These are phyloP conservation scores for Hippophae rhamnoides DNA, from an alignment of 306 rosid genomes.

Conservation along the genomic window DNA sequence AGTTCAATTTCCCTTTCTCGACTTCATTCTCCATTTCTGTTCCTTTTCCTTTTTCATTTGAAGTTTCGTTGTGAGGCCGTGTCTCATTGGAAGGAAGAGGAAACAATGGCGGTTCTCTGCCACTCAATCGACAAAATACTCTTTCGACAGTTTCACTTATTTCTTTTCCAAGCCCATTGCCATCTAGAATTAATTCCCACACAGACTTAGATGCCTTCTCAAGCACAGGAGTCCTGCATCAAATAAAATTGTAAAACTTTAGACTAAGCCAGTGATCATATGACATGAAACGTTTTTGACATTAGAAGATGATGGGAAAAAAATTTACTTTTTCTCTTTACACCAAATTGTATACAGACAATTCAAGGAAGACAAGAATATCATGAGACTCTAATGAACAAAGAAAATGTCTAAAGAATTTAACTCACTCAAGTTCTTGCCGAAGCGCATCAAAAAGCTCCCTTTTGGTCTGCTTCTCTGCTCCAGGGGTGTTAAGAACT, in stretches of 20 bases:
- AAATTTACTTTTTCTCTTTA: no score
- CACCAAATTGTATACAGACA: no score
- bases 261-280: no score
- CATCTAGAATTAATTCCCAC: conserved; percentile 87
- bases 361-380: no score
- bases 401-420: no score
- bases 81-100: conserved; percentile 40
- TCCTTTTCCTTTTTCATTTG: conserved; percentile 46
- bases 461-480: conserved; percentile 91
- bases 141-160: conserved; percentile 74
- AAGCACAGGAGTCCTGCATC: conserved; percentile 71
- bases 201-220: conserved; percentile 96
- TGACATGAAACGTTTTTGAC: no score
- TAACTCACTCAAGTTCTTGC: conserved; percentile 78
- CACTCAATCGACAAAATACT: conserved; percentile 83
- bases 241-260: neutral
- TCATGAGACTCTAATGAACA: no score
- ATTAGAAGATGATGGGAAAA: no score
- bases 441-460: conserved; percentile 85
- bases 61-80: conserved; percentile 34
- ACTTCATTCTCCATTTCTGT: conserved; percentile 39
- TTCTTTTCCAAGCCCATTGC: conserved; percentile 70
- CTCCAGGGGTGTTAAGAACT: conserved; percentile 91
- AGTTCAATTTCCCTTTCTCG: conserved; percentile 29
- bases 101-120: conserved; percentile 79